phyloP scores from a whole-genome alignment of 257 asterid species.

The Solanum ahanhuiri region DNA sequence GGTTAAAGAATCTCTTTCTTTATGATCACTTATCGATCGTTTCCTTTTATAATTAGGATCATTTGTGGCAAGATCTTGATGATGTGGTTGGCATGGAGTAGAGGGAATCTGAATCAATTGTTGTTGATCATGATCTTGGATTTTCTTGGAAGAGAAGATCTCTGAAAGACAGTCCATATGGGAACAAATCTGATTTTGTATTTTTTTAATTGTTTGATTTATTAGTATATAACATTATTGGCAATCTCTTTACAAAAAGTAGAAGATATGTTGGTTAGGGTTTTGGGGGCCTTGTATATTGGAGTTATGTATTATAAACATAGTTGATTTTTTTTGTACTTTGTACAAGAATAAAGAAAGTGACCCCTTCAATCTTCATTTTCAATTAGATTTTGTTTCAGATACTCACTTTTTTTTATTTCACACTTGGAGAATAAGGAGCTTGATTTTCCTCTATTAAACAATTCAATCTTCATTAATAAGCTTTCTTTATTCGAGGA shows the following conservation, averaged over 20 bases:
- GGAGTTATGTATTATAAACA: background rate
- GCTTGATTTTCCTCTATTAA: background rate
- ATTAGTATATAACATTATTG: background rate
- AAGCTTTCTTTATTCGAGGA: background rate
- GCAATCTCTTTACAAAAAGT: background rate
- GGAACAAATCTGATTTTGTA: background rate
- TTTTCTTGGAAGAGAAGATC: background rate
- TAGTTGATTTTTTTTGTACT: background rate
- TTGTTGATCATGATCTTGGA: background rate
- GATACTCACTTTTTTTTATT: background rate
- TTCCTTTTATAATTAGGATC: background rate
- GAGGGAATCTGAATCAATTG: background rate
- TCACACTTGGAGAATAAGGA: background rate
- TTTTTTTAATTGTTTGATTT: background rate
- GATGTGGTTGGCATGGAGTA: background rate
- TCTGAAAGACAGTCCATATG: background rate
- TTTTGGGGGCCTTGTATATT: background rate
- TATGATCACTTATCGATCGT: background rate
- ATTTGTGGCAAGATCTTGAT: background rate
- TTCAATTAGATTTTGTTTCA: background rate
- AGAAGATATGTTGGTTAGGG: background rate
- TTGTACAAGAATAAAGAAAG: background rate
- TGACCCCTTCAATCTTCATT: background rate
- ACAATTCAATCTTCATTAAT: background rate
- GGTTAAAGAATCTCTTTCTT: background rate